A percentile compares a stretch with the other conserved stretches of the same genome.
Conservation (phyloP, 202 grass and related monocot genomes). For the Carex arenaria region DNA sequence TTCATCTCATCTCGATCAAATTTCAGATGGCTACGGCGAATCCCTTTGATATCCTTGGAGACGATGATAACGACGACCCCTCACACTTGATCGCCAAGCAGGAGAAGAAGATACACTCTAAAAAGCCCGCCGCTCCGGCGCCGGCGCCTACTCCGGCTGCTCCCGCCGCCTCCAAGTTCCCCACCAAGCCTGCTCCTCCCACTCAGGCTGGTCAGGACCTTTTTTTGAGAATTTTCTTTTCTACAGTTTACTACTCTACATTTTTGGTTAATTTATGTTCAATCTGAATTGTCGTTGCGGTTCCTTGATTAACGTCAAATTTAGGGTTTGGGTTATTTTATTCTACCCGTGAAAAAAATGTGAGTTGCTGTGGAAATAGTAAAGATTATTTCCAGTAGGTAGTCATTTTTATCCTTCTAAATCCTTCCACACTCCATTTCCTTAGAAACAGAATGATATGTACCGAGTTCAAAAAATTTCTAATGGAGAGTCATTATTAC, state of each 20-base stretch:
- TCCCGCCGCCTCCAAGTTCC: conserved; percentile 45
- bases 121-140: conserved; percentile 27
- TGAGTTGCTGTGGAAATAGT: not conserved
- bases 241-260: not conserved
- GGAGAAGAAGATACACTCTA: conserved; percentile 41
- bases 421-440: not conserved
- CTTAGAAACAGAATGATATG: not conserved
- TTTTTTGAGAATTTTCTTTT: not conserved
- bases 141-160: not conserved
- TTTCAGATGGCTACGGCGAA: conserved; percentile 50
- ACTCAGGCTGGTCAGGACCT: conserved; percentile 54
- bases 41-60: conserved; percentile 57
- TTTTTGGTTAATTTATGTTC: not conserved
- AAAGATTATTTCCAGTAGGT: not conserved
- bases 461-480: not conserved
- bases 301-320: not conserved
- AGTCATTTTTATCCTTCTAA: not conserved
- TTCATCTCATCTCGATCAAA: not conserved
- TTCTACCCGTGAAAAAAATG: not conserved
- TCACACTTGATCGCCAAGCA: conserved; percentile 59
- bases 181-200: conserved; percentile 60
- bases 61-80: conserved; percentile 80
- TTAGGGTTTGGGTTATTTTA: not conserved
- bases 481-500: not conserved
- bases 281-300: conserved; percentile 4